Percentiles rank a stretch among this genome's conserved stretches.
These are phyloP conservation scores for Leccinum insolens DNA, from an alignment of 1,284 basidiomycete genomes.

Conservation along the genomic window DNA sequence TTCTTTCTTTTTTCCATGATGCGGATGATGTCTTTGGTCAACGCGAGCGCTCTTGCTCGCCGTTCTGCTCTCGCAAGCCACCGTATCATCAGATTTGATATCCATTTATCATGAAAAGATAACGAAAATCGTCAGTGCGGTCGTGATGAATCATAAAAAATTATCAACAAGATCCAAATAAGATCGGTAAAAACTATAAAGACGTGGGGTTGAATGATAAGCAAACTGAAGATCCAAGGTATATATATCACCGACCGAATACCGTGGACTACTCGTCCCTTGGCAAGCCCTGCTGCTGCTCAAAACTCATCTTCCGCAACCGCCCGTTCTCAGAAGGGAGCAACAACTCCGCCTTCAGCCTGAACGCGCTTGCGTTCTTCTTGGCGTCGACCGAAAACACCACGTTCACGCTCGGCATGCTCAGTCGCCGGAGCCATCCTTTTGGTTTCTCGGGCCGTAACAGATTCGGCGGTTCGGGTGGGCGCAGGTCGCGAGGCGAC, in stretches of 20 bases:
- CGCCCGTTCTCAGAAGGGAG: conserved; percentile 44
- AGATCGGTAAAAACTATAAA: not conserved
- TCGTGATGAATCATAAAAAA: not conserved
- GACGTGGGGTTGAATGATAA: not conserved
- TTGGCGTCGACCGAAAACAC: conserved; percentile 54
- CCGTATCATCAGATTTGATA: not conserved
- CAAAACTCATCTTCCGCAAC: conserved; percentile 46
- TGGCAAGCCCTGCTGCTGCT: not conserved
- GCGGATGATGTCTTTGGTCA: too few relatives aligned
- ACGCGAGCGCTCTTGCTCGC: too few relatives aligned
- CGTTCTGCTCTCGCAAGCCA: too few relatives aligned
- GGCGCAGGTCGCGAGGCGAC: conserved; percentile 42
- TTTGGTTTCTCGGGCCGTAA: conserved; percentile 60
- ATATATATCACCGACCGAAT: not conserved
- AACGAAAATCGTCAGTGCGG: not conserved
- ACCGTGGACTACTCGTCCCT: conserved; percentile 43
- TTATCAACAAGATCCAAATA: not conserved
- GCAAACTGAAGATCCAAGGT: not conserved
- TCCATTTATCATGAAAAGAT: not conserved
- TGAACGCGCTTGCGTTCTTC: conserved; percentile 46
- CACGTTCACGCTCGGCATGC: conserved; percentile 68
- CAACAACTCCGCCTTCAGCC: conserved; percentile 32
- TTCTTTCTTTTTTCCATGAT: too few relatives aligned
- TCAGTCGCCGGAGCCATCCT: conserved; percentile 75
- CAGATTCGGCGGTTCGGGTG: conserved; percentile 43